phyloP scores from a whole-genome alignment of 2,329 filamentous ascomycete species.

The Colletotrichum paranaense region DNA sequence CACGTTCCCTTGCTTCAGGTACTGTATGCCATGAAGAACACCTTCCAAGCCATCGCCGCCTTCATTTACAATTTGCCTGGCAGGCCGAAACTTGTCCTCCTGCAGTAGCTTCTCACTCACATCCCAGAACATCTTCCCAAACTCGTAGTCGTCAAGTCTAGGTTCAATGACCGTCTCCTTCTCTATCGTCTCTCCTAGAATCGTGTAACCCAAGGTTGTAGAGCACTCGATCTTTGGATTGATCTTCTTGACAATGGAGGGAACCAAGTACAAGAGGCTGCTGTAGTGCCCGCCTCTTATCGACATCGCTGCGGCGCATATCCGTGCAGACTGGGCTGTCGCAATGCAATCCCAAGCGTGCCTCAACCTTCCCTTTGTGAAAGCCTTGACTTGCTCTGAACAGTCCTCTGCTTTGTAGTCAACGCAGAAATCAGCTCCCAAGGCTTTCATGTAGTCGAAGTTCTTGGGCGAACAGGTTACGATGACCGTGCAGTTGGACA shows the following conservation, averaged over 20 bases:
- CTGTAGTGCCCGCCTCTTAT: conserved; percentile 48
- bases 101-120: conserved; percentile 46
- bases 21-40: conserved; percentile 40
- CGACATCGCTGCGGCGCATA: conserved; percentile 46
- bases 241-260: conserved; percentile 47
- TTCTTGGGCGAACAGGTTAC: conserved; percentile 53
- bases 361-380: conserved; percentile 41
- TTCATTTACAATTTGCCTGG: conserved; percentile 44
- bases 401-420: conserved; percentile 53
- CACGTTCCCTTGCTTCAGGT: conserved; percentile 43
- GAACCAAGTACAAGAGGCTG: conserved; percentile 51
- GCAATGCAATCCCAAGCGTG: conserved; percentile 52
- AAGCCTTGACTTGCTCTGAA: conserved; percentile 39
- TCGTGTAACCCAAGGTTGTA: conserved; percentile 53
- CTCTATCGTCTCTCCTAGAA: conserved; percentile 49
- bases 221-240: conserved; percentile 48
- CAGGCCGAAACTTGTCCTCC: conserved; percentile 49
- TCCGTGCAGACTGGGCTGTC: conserved; percentile 39
- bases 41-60: conserved; percentile 46
- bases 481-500: conserved; percentile 52
- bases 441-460: conserved; percentile 50
- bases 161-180: conserved; percentile 40
- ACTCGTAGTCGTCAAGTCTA: conserved; percentile 45
- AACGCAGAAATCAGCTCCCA: conserved; percentile 59
- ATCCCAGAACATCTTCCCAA: conserved; percentile 51